Evolutionary conservation across 176 grass and related monocot species (phyloP), one percentile per base, ranked within the genome.

Genomic region (Pharus latifolius): DNA sequence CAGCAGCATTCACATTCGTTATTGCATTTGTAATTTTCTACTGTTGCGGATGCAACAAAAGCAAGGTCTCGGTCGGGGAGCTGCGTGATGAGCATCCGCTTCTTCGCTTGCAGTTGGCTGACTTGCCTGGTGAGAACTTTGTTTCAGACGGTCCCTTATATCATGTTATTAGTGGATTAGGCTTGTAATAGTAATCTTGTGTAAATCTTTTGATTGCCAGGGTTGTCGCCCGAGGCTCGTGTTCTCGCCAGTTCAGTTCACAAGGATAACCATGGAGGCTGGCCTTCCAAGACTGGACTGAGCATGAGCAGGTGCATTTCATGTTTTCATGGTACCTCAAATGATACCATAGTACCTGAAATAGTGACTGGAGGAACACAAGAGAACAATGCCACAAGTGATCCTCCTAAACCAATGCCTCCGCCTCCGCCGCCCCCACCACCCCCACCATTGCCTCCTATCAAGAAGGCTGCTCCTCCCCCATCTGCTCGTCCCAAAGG

Each of bases 1-100:
- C 70, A 0, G 70, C 70, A 0, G 63, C 48, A 0, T 45, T 69
- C 48, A 80, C 83, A 0, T 80, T 85, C 24, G 22, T 69, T 56
- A 29, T 7, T 42, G 83, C 70, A 33, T 80, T 80, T 63, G 27
- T 80, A 67, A 63, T 74, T 75, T 85, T 80, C 56, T 75, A 63
- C 76, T 85, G 63, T 37, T 85, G 76, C 49, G 76, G 83, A 49
- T 85, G 70, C 70, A 75, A 85, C 48, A 85, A 85, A 55, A 80
- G 64, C 56, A 85, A 85, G 76, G 83, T 80, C 38, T 80, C 70
- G 10, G 83, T 80, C 1, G 3, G 70, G 17, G 76, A 85, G 63
- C 70, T 67, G 23, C 56, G 76, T 63, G 83, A 79, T 80, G 83
- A 80, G 5, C 70, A 69, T 63, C 83, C 83, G 62, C 83, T 85